Evolutionary conservation across 345 rosid genomes (phyloP).

Genomic region (Citrus glauca): DNA sequence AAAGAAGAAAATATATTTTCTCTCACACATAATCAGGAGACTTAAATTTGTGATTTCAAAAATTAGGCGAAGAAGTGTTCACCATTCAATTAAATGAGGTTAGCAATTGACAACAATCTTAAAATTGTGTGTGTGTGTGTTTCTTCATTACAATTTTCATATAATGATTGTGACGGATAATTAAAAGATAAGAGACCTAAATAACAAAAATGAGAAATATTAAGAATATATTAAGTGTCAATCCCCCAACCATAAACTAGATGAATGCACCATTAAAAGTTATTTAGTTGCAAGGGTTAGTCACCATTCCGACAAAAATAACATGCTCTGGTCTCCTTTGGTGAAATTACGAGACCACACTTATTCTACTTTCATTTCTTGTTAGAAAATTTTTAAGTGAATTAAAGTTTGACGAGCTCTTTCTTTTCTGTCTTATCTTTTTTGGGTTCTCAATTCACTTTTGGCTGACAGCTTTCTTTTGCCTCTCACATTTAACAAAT

Average conservation of each 20-base stretch:
- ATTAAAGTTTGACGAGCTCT: constrained; percentile 1
- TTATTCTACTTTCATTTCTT: constrained; percentile 9
- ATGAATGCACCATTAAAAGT: background rate
- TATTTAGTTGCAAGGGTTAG: constrained; percentile 12
- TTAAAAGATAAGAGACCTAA: too few species aligned
- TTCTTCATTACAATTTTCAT: too few species aligned
- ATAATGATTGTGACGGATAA: too few species aligned
- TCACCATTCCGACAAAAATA: constrained; percentile 15
- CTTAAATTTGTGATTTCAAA: too few species aligned
- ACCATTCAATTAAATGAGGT: too few species aligned
- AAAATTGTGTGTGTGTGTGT: too few species aligned
- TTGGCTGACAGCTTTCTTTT: constrained; percentile 6
- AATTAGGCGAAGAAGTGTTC: too few species aligned
- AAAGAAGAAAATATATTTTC: too few species aligned
- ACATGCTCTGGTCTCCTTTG: constrained; percentile 20
- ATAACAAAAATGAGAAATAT: too few species aligned
- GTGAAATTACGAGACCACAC: background rate
- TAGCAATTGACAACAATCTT: too few species aligned
- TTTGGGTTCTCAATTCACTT: constrained; percentile 4
- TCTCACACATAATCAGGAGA: too few species aligned
- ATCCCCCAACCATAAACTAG: background rate
- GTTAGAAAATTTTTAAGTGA: background rate
- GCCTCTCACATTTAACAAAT: constrained; percentile 23
- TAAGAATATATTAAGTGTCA: background rate
- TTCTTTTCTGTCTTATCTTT: constrained; percentile 1